Percentiles rank a stretch among this genome's conserved stretches.
These are phyloP conservation scores for Kurtzmaniella cleridarum DNA, from an alignment of 805 yeast species.

Conservation along the genomic window DNA sequence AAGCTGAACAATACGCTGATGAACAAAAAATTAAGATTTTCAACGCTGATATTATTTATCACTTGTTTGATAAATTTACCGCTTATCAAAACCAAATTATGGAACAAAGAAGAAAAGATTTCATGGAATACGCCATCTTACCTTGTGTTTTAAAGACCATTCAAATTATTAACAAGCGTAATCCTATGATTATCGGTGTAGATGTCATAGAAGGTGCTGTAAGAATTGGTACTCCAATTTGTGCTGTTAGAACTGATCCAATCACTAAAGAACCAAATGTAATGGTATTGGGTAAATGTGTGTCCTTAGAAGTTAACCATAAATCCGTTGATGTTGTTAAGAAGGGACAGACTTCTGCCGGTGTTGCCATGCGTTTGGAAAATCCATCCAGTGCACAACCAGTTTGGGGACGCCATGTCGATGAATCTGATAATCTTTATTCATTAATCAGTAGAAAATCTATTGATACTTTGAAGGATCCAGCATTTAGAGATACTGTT, in stretches of 20 bases:
- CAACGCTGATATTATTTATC: conserved; percentile 95
- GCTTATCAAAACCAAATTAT: conserved; percentile 84
- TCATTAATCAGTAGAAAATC: conserved; percentile 87
- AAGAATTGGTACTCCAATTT: conserved; percentile 89
- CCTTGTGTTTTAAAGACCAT: conserved; percentile 93
- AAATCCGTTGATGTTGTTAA: conserved; percentile 72
- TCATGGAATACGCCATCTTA: conserved; percentile 82
- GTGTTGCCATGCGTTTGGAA: conserved; percentile 97
- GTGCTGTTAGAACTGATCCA: conserved; percentile 89
- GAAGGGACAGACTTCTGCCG: conserved; percentile 94
- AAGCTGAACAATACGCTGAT: conserved; percentile 96
- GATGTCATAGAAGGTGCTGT: conserved; percentile 91
- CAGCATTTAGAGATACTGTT: conserved; percentile 93
- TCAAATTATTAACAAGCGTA: conserved; percentile 96
- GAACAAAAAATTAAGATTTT: conserved; percentile 89
- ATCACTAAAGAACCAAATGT: conserved; percentile 67
- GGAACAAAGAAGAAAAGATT: conserved; percentile 87
- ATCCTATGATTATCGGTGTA: conserved; percentile 99
- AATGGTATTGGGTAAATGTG: conserved; percentile 80
- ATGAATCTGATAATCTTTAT: conserved; percentile 84
- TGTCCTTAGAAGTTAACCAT: conserved; percentile 94
- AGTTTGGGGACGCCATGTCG: conserved; percentile 98
- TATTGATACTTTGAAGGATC: conserved; percentile 95
- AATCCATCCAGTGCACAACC: conserved; percentile 91
- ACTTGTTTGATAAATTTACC: conserved; percentile 89